A percentile compares a stretch with the other conserved stretches of the same genome.
Conservation (phyloP, 2,329 filamentous ascomycete genomes). For the Chaetomiaceae sp. region DNA sequence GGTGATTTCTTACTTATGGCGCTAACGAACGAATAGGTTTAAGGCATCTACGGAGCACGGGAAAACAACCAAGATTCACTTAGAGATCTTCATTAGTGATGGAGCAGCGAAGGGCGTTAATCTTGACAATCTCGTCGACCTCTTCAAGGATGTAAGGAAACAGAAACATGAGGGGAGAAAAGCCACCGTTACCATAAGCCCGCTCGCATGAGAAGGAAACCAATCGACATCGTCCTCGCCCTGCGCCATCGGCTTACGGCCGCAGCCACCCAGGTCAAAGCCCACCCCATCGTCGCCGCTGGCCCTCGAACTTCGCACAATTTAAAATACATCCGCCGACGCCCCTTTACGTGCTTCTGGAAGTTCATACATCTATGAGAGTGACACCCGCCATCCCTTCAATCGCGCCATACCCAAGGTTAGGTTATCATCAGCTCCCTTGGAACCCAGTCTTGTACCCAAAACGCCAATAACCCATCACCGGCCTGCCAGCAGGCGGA, state of each 20-base stretch:
- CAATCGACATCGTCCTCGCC: not conserved
- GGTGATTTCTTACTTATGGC: not conserved
- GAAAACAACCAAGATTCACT: slow-evolving; percentile 36
- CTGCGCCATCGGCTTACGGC: not conserved
- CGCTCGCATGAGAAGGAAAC: not conserved
- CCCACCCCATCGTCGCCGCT: not conserved
- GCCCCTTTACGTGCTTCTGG: not conserved
- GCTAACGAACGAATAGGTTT: slow-evolving; percentile 17
- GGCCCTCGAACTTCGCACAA: not conserved
- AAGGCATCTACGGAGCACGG: slow-evolving; percentile 25
- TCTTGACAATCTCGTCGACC: slow-evolving; percentile 33
- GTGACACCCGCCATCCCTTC: not conserved
- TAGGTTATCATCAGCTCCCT: too few species aligned
- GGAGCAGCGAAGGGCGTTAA: slow-evolving; percentile 31
- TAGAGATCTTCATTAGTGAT: slow-evolving; percentile 35
- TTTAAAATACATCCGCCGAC: not conserved
- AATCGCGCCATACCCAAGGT: too few species aligned
- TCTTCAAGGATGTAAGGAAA: slow-evolving; percentile 35
- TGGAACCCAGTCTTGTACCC: not conserved
- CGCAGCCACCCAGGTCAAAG: not conserved
- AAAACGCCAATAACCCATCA: not conserved
- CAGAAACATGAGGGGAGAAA: slow-evolving; percentile 34
- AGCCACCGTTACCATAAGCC: slow-evolving; percentile 22
- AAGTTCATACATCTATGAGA: not conserved
- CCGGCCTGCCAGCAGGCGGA: not conserved